These are phyloP conservation scores for Parsonsia alboflavescens DNA, from an alignment of 257 asterid genomes.

Conservation along the genomic window DNA sequence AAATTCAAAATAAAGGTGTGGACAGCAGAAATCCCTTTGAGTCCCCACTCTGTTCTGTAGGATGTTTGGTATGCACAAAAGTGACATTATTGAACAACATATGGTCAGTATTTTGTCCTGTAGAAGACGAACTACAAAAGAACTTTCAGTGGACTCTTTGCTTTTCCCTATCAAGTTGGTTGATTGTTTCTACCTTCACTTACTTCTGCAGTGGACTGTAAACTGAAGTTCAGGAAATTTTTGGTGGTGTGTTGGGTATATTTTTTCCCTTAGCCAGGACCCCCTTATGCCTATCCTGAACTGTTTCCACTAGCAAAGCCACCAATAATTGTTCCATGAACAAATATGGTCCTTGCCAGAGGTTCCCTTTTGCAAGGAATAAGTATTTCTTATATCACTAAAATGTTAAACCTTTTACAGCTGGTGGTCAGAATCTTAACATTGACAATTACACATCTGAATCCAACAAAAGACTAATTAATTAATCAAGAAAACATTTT, in stretches of 20 bases:
- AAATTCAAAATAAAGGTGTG: neutral
- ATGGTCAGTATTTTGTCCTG: neutral
- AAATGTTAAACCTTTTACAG: neutral
- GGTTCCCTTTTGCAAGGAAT: neutral
- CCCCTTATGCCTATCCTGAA: neutral
- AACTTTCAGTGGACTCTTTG: neutral
- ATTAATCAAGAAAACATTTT: neutral
- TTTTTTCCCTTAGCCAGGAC: neutral
- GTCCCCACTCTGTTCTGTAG: neutral
- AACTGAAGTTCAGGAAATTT: neutral
- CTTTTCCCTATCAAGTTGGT: neutral
- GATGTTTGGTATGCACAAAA: neutral
- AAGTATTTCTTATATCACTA: neutral
- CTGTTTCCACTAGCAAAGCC: neutral
- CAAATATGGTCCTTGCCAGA: neutral
- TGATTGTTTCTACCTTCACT: neutral
- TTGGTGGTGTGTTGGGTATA: neutral
- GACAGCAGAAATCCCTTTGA: neutral
- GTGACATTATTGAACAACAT: neutral
- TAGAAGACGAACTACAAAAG: neutral
- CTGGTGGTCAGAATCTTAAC: neutral
- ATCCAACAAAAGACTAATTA: neutral
- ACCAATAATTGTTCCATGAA: conserved; percentile 3
- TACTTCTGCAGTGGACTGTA: neutral
- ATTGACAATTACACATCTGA: neutral